Base-by-base conservation (phyloP, 1,284 basidiomycete species). In the Naganishia cerealis region DNA sequence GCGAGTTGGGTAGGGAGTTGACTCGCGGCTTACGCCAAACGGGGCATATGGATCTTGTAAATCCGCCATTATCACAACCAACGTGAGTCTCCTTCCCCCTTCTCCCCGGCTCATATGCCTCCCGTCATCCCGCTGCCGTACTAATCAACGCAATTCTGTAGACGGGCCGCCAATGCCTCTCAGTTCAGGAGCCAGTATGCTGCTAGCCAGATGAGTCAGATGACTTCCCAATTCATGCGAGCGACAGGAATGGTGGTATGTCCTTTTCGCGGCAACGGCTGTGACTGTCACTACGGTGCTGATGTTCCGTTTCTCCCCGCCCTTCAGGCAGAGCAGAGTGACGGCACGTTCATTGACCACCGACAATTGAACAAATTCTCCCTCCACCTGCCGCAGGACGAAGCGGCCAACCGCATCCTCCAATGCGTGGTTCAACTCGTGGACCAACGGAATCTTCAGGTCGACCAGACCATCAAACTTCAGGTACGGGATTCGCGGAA, bases 1-100 rank as follows among this genome's bases (percentile, higher is more conserved):
- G 85, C 65, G 85, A 87, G 21, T 80, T 92, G 12, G 90, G 90
- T 0, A 85, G 88, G 55, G 85, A 84, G 63, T 83, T 94, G 38
- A 90, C 89, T 0, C 83, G 88, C 72, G 84, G 86, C 6, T 75
- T 94, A 57, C 84, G 87, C 9, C 78, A 81, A 8, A 86, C 82
- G 16, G 90, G 91, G 0, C 90, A 91, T 77, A 82, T 90, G 74
- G 85, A 83, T 38, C 83, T 89, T 67, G 88, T 76, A n/a, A 82
- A 86, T 29, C 61, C 61, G 15, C 61, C 50, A 21, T 42, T 39
- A 26, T 54, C 61, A 21, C 61, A 63, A 16, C 50, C 50, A 3
- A 63, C 50, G 61, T 63, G 26, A 42, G 61, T 62, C 21, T 8
- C 8, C 10, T 18, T 18, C 40, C 8, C 40, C 9, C 43, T 8